Evolutionary conservation across 2,329 filamentous ascomycete species (phyloP), one percentile per base, ranked within the genome.

Genomic region (Phialophora macrospora): DNA sequence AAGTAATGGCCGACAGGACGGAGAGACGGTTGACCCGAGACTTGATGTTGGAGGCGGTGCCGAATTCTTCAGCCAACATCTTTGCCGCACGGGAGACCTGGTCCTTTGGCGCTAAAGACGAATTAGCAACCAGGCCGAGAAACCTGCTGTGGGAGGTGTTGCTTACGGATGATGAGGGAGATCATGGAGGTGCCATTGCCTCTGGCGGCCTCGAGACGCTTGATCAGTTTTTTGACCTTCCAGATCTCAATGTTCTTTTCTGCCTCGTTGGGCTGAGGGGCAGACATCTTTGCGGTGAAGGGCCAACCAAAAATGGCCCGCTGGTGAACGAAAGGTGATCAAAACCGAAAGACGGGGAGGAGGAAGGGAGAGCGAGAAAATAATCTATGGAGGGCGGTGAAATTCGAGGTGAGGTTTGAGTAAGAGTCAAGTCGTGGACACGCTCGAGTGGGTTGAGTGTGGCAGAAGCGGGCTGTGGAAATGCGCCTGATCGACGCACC

Each of bases 51-150:
- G 93, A 97, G 68, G 95, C 96, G 66, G 95, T 99, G 78, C 95
- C 95, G 78, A 95, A 97, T 91, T 97, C 93, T 97, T 99, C 95
- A 84, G 96, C 96, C 89, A 99, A 90, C 95, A 99, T 99, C 87
- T 98, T 98, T 67, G 95, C 92, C 62, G 92, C 90, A 76, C 93
- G 90, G 54, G 95, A 98, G 71, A 99, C 87, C 83, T 99, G 95
- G 80, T 97, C 93, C 88, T 99, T 99, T 73, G 95, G 95, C 67
- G 95, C 92, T 96, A 75, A 66, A 72, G 51, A 46, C 38, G 24
- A 26, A 38, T 55, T 65, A 55, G 73, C 22, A 52, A 20, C 20
- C 4, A n/a, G 51, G 22, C 5, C 22, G 22, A 54, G 41, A 59
- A 54, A 54, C 22, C 54, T 38, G 51, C 49, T 24, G 32, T 17